phyloP scores from a whole-genome alignment of 2,329 filamentous ascomycete genomes.

The Exophiala mesophila region DNA sequence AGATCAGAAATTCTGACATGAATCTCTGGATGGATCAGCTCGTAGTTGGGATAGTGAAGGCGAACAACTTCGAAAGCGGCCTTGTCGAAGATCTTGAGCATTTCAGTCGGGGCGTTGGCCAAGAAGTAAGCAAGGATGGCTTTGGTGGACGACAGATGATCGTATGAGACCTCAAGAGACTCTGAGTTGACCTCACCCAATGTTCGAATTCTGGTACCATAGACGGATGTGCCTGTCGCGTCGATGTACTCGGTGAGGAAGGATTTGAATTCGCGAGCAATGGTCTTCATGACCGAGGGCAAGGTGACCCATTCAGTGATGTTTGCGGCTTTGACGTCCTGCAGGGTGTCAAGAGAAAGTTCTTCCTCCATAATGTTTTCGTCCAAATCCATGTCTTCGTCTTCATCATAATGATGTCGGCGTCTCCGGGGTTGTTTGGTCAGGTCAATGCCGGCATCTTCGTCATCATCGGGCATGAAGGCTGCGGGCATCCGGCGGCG shows the following conservation, averaged over 20 bases:
- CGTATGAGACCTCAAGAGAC: conserved; percentile 91
- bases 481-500: conserved; percentile 57
- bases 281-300: conserved; percentile 82
- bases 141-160: conserved; percentile 83
- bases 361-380: conserved; percentile 95
- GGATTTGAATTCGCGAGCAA: conserved; percentile 93
- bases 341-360: conserved; percentile 81
- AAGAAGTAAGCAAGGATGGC: conserved; percentile 93
- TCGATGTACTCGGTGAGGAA: conserved; percentile 97
- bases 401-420: conserved; percentile 89
- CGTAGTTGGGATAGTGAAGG: conserved; percentile 94
- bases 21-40: conserved; percentile 94
- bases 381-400: conserved; percentile 83
- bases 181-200: conserved; percentile 97
- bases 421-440: conserved; percentile 79
- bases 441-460: conserved; percentile 78
- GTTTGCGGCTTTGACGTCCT: conserved; percentile 88
- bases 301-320: conserved; percentile 93
- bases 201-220: conserved; percentile 87
- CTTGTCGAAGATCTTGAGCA: conserved; percentile 92
- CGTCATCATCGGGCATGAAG: conserved; percentile 68
- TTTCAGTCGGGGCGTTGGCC: conserved; percentile 90
- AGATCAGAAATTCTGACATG: conserved; percentile 95
- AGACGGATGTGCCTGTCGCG: conserved; percentile 81
- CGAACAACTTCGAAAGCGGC: conserved; percentile 95